phyloP scores from a whole-genome alignment of 2,329 filamentous ascomycete species.

The Magnaporthiopsis incrustans region DNA sequence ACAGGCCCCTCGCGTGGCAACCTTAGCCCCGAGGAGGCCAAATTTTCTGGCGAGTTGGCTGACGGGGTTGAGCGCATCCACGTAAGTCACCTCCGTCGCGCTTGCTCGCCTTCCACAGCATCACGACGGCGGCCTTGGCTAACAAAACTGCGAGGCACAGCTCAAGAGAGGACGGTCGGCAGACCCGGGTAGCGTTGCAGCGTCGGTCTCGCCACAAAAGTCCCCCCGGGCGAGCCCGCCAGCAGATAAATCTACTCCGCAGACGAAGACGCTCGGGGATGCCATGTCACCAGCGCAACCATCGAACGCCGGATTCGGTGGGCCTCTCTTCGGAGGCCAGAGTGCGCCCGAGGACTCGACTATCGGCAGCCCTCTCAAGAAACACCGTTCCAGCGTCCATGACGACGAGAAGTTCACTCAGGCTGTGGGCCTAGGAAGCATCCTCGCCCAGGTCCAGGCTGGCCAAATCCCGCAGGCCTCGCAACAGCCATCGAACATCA shows the following conservation, averaged over 20 bases:
- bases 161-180: constrained; percentile 74
- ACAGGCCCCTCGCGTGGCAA: constrained; percentile 38
- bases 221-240: neutral
- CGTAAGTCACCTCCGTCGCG: constrained; percentile 39
- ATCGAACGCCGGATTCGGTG: neutral
- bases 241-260: neutral
- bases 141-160: constrained; percentile 34
- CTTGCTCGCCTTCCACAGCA: neutral
- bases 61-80: constrained; percentile 77
- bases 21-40: constrained; percentile 62
- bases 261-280: constrained; percentile 16
- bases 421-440: constrained; percentile 6
- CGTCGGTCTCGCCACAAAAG: constrained; percentile 12
- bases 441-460: constrained; percentile 6
- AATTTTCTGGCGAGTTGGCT: constrained; percentile 65
- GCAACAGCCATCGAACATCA: constrained; percentile 3
- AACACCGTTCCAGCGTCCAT: constrained; percentile 54
- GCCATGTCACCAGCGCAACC: constrained; percentile 1
- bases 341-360: constrained; percentile 36
- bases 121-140: constrained; percentile 11
- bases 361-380: constrained; percentile 68
- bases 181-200: constrained; percentile 48
- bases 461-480: neutral
- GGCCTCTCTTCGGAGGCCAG: constrained; percentile 21
- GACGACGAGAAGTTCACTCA: constrained; percentile 5